Evolutionary conservation across 1,139 yeast species (phyloP), one percentile per base, ranked within the genome.

Genomic region (Geotrichum siamense): DNA sequence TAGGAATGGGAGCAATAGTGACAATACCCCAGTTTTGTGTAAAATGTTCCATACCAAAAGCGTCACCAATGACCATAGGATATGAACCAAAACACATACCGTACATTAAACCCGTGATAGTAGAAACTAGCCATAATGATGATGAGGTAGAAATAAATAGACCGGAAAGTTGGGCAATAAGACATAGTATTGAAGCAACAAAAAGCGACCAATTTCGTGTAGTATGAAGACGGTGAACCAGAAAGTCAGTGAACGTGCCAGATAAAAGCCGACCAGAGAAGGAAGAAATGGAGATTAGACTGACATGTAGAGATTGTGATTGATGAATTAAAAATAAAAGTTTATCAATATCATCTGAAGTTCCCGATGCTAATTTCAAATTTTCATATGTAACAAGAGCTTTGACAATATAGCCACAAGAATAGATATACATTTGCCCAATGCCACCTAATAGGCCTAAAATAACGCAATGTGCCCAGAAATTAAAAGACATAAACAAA

Each of bases 21-120:
- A 80, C 65, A 23, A 79, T 57, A 0, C 94, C 93, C 94, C 95
- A 86, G 33, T 84, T 74, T 32, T 86, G 81, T 43, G 87, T 79
- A 59, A 83, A 84, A 31, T 78, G 73, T 15, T 68, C 69, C 56
- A 85, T 74, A 21, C 89, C 89, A 64, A 84, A 85, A 12, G 77
- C 67, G 53, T 86, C 95, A 1, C 91, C 79, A 23, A 83, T 69
- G 20, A 84, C 76, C 1, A 91, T 82, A 0, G 95, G 95, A 59
- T 78, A 82, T 5, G 86, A 73, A 0, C 95, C 91, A 60, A 82
- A 85, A 43, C 81, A 69, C 41, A 82, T 71, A 1, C 96, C 96
- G 63, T 84, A 86, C n/a, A 86, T 79, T 38, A 73, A 67, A 0
- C 95, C 95, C 44, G 79, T 74, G 4, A 77, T 59, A 26, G 74